Percentiles rank a stretch among this genome's conserved stretches.
phyloP scores from a whole-genome alignment of 352 stramenopile species.

The Phytophthora podocarpi region DNA sequence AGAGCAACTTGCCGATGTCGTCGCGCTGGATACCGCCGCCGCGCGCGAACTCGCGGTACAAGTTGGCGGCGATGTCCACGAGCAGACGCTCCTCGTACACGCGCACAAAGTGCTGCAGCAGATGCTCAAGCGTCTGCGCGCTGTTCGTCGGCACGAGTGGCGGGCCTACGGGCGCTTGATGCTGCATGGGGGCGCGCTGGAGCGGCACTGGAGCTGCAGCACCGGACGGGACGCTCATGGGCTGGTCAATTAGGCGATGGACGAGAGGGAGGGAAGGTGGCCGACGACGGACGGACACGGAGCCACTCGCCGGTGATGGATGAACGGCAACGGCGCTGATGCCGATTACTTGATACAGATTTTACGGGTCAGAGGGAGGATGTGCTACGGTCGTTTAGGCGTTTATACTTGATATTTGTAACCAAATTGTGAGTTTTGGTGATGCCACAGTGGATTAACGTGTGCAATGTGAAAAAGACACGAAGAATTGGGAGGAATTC shows the following conservation, averaged over 20 bases:
- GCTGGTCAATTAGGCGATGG: slow-evolving; percentile 10
- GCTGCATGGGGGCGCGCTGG: slow-evolving; percentile 12
- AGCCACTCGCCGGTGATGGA: slow-evolving; percentile 11
- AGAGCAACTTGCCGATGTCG: slow-evolving; percentile 38
- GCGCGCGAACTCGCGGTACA: slow-evolving; percentile 40
- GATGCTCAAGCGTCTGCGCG: slow-evolving; percentile 29
- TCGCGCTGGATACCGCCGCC: slow-evolving; percentile 36
- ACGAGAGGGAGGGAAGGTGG: no score
- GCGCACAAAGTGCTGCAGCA: slow-evolving; percentile 37
- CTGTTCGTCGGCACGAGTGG: not conserved
- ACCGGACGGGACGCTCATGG: slow-evolving; percentile 33
- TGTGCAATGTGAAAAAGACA: slow-evolving; percentile 26
- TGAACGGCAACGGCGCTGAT: slow-evolving; percentile 9
- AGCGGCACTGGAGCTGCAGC: slow-evolving; percentile 24
- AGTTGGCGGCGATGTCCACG: slow-evolving; percentile 41
- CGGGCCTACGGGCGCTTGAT: not conserved
- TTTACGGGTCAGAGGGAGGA: not conserved
- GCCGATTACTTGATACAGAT: slow-evolving; percentile 11
- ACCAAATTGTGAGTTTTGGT: not conserved
- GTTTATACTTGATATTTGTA: not conserved
- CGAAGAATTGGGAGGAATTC: slow-evolving; percentile 14
- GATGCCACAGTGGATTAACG: not conserved
- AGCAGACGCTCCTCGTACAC: slow-evolving; percentile 45
- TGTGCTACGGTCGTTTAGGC: not conserved
- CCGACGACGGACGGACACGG: not conserved